A percentile compares a stretch with the other conserved stretches of the same genome.
Evolutionary conservation across 768 basidiomycete genomes (phyloP).

Genomic region (Agaricus sinodeliciosus): DNA sequence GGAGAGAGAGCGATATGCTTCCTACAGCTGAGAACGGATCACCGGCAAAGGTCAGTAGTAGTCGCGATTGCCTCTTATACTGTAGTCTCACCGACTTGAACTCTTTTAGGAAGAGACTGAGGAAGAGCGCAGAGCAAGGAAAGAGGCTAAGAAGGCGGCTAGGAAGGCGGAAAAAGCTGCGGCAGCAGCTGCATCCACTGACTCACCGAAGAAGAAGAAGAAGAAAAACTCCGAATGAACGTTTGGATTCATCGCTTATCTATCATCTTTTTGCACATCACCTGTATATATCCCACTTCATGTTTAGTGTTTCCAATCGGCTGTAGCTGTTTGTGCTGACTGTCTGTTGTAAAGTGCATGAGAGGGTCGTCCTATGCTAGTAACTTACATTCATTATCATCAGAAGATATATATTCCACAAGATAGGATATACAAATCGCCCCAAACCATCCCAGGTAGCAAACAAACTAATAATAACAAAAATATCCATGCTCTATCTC

Average conservation of each 20-base stretch:
- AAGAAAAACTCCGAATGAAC: constrained; percentile 47
- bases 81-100: constrained; percentile 6
- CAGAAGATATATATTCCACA: too few relatives aligned
- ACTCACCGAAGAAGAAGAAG: constrained; percentile 44
- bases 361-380: too few relatives aligned
- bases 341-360: neutral
- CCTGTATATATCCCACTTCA: constrained; percentile 15
- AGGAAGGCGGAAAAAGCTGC: constrained; percentile 40
- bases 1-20: constrained; percentile 30
- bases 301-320: neutral
- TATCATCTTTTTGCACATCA: constrained; percentile 15
- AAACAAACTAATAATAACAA: neutral
- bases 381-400: too few relatives aligned
- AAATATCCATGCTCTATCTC: too few relatives aligned
- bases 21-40: constrained; percentile 29
- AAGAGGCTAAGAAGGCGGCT: constrained; percentile 64
- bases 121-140: constrained; percentile 76
- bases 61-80: constrained; percentile 11
- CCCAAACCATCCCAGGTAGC: neutral
- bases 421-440: too few relatives aligned
- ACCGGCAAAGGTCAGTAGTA: constrained; percentile 29
- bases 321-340: neutral
- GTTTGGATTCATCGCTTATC: constrained; percentile 9
- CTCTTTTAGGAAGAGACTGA: constrained; percentile 58
- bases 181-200: constrained; percentile 17